These are phyloP conservation scores for Eucalyptus microcorys DNA, from an alignment of 345 rosid species.

Conservation along the genomic window DNA sequence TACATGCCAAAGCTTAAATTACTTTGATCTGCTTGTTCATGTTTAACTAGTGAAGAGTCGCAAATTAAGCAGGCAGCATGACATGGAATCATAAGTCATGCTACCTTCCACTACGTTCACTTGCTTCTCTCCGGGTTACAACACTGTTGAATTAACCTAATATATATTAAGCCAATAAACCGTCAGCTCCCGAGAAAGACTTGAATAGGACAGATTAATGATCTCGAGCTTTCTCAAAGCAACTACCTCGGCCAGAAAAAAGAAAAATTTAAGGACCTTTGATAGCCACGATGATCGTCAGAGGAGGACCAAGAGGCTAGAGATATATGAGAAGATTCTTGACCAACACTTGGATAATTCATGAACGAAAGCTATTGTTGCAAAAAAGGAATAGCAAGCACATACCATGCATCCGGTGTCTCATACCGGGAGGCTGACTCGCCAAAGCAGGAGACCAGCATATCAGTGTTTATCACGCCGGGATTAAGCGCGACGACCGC, in stretches of 20 bases:
- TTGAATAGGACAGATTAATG: not conserved
- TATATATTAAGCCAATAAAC: not conserved
- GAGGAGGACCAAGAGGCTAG: not conserved
- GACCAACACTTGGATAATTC: not conserved
- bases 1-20: not conserved
- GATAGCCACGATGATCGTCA: not conserved
- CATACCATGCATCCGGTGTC: slow-evolving; percentile 84
- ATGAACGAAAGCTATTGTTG: not conserved
- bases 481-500: slow-evolving; percentile 86
- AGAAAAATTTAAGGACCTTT: not conserved
- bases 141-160: not conserved
- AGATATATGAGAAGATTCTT: not conserved
- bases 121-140: not conserved
- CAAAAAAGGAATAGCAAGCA: not conserved
- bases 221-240: not conserved
- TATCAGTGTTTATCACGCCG: slow-evolving; percentile 85
- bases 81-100: not conserved
- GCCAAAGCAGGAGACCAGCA: slow-evolving; percentile 89
- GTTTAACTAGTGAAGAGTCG: not conserved
- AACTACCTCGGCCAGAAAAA: not conserved
- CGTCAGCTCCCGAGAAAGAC: not conserved
- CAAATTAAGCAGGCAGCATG: not conserved
- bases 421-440: slow-evolving; percentile 66
- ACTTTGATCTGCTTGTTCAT: not conserved
- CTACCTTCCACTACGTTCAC: not conserved